Conservation (phyloP, 768 basidiomycete genomes). For the Lentinula sp. region DNA sequence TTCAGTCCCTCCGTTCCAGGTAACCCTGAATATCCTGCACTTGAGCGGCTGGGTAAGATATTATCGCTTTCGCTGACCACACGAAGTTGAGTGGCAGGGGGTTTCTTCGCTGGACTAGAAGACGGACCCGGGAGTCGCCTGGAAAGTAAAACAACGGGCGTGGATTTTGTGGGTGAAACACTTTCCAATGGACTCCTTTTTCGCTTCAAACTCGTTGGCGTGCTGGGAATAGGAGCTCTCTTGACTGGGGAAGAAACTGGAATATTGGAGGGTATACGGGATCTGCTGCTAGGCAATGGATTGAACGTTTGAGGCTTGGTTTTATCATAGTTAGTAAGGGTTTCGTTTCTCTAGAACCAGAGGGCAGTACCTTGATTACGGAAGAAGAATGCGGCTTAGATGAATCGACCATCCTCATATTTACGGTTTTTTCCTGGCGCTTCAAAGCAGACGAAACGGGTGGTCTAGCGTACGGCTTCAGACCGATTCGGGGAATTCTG, state of each 20-base stretch:
- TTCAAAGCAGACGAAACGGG: slow-evolving; percentile 6
- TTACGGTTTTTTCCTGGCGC: background rate
- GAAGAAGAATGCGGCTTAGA: background rate
- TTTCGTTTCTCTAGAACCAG: background rate
- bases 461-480: slow-evolving; percentile 52
- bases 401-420: slow-evolving; percentile 14
- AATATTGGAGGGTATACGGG: background rate
- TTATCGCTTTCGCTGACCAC: slow-evolving; percentile 1
- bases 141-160: slow-evolving; percentile 6
- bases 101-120: background rate
- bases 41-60: background rate
- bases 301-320: background rate
- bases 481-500: slow-evolving; percentile 54
- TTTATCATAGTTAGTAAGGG: background rate
- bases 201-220: slow-evolving; percentile 27
- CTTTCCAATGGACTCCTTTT: slow-evolving; percentile 30
- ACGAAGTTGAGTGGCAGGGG: background rate
- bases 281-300: background rate
- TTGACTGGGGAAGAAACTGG: slow-evolving; percentile 2
- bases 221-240: slow-evolving; percentile 4
- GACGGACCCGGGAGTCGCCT: background rate
- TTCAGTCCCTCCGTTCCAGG: background rate
- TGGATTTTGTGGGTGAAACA: slow-evolving; percentile 10
- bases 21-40: background rate
- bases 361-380: background rate